Evolutionary conservation across 108 stramenopile species (phyloP), one percentile per base, ranked within the genome.

Genomic region (Phaeodactylum tricornutum): DNA sequence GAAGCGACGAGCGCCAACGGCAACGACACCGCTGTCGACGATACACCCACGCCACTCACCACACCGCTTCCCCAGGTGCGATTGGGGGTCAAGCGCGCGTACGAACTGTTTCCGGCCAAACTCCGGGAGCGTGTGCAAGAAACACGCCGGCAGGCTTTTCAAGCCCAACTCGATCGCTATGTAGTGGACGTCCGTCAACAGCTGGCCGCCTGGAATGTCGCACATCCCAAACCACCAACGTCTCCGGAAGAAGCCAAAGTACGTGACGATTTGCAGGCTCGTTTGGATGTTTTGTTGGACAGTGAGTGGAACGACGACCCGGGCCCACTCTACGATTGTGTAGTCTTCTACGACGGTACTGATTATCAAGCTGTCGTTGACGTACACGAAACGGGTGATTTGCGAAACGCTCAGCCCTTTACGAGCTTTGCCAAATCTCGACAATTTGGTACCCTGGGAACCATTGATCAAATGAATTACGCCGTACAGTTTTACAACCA

Each of bases 401-500:
- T 84, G 35, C 58, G 56, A n/a, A 37, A 47, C 6, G 34, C 51
- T 17, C 50, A 27, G 8, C 60, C 81, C 26, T 58, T 93, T 47
- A 67, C 84, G 0, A 60, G 74, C 19, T 90, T 73, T 63, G 51
- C 65, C n/a, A 62, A 65, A 27, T 48, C 61, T 24, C 61, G 62
- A 1, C 66, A 84, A 50, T 78, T 62, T 53, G 68, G 53, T 16
- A 53, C 67, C 26, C 61, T 77, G 37, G 61, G 64, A 24, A 40
- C 50, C 14, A 53, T 81, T 20, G 68, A 79, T 50, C 58, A 72
- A 41, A 43, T 72, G 32, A 79, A 75, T 17, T 81, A 75, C 53
- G 69, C 74, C 29, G 59, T 93, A 38, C 69, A 92, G 43, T 49
- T 92, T 26, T 92, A 79, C 55, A 74, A 90, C 28, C 77, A 88